Evolutionary conservation across 2,329 filamentous ascomycete species (phyloP), one percentile per base, ranked within the genome.

Genomic region (Hypocrella siamensis): DNA sequence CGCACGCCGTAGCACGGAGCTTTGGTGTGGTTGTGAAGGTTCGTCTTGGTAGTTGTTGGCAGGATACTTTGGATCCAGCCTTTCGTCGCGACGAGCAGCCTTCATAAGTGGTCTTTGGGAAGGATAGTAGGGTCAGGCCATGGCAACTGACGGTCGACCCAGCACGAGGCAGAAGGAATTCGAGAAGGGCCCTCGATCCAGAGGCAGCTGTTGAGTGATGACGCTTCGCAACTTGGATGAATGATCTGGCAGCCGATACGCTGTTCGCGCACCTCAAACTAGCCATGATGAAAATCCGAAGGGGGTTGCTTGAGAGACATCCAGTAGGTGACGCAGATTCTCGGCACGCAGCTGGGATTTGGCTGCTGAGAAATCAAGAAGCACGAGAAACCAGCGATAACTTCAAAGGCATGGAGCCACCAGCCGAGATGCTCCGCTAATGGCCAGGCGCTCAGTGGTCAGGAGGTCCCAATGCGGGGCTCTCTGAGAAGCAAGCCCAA

Each of bases 1-100:
- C 55, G 26, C 63, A 63, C 19, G 55, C 52, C 0, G 72, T 76
- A 36, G 54, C 57, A 18, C 44, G 41, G 31, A 46, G 47, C 6
- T 44, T 16, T 1, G 47, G 22, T 2, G 63, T 56, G 15, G 51
- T 48, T 17, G 56, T 51, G 35, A 69, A 67, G 11, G 33, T 25
- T 31, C 48, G 39, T 28, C 24, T 40, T 4, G 37, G 31, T 9
- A 30, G 26, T 32, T 31, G 18, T 10, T 19, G 34, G 3, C 19
- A 2, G 14, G 24, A 10, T 21, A 12, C 9, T 5, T 14, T n/a
- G n/a, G 19, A 10, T 3, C 19, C 10, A 17, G 17, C 12, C 3
- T 9, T 28, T n/a, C n/a, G 35, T 15, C 9, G 18, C 8, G 30
- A 19, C 14, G 6, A 4, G 18, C 22, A 19, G n/a, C 18, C 12